Evolutionary conservation across 2,329 filamentous ascomycete genomes (phyloP), one percentile per base, ranked within the genome.

Genomic region (Fusarium hainanense): DNA sequence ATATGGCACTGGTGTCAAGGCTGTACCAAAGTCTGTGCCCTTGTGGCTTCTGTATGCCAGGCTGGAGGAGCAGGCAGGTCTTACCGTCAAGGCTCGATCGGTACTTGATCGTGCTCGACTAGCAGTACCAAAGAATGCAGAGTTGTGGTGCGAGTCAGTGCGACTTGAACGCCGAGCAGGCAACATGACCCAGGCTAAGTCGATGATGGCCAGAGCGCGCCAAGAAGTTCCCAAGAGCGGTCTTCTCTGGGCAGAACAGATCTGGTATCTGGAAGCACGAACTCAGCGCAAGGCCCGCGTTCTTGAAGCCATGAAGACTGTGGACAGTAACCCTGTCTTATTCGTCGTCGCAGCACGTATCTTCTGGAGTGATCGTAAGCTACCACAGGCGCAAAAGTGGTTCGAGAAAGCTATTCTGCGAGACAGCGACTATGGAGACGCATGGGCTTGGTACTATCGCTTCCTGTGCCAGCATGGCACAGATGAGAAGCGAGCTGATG

Each of bases 401-500:
- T 99, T 99, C 79, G 94, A 98, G 81, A 97, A 97, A 81, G 96
- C 96, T 1, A 90, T 98, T 58, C 85, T 97, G 56, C 84, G 96
- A 14, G 94, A 99, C 76, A 89, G 91, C 37, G 94, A 98, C 78
- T 83, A 89, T 52, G 96, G 96, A 52, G 97, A 99, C 82, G 92
- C 90, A 13, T 99, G 97, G 97, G 95, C 94, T 21, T 99, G 95
- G 95, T 99, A 98, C 80, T 96, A 94, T 80, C 94, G 95, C 79
- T 99, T 98, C 79, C 77, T 98, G 70, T 79, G 90, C 72, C 93
- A 98, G 84, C 94, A 99, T 81, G 97, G 96, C 12, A 98, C 94
- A 7, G 91, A 93, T 60, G 95, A 97, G 84, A 99, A 98, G 89
- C 87, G 92, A 75, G 88, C 85, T 30, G 96, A 98, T 77, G 91